phyloP scores from a whole-genome alignment of 2,329 filamentous ascomycete genomes.

The Periglandula ipomoeae region DNA sequence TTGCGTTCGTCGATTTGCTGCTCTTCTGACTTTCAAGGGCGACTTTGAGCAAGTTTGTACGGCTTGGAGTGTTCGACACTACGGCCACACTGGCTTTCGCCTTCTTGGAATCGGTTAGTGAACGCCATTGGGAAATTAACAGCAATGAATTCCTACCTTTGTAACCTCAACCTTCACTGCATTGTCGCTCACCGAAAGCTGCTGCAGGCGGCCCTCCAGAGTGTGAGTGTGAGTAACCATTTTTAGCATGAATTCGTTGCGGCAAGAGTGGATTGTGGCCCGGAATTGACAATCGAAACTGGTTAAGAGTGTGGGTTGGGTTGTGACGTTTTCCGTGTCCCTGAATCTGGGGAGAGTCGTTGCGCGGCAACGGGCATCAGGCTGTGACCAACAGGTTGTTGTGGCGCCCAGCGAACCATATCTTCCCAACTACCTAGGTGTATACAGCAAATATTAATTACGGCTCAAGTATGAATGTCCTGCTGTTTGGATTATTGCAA shows the following conservation, averaged over 20 bases:
- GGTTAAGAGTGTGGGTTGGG: too few species aligned
- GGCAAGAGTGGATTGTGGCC: too few species aligned
- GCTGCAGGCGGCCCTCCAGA: background rate
- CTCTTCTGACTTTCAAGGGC: background rate
- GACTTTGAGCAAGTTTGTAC: constrained; percentile 1
- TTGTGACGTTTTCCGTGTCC: background rate
- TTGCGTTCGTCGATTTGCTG: background rate
- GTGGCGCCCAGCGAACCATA: too few species aligned
- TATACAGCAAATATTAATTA: too few species aligned
- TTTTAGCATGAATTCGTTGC: background rate
- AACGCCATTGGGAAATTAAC: too few species aligned
- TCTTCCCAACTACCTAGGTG: too few species aligned
- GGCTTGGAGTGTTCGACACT: background rate
- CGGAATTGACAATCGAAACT: too few species aligned
- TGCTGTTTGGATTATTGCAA: too few species aligned
- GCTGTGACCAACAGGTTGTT: background rate
- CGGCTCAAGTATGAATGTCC: too few species aligned
- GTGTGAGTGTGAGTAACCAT: background rate
- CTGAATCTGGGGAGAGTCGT: background rate
- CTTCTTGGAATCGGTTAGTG: too few species aligned
- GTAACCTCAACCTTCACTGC: background rate
- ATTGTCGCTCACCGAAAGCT: background rate
- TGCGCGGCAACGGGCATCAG: background rate
- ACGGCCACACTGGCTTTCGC: background rate
- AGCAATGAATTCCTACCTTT: background rate